Conservation (phyloP, 163 green algal genomes). For the Chlorella variabilis region DNA sequence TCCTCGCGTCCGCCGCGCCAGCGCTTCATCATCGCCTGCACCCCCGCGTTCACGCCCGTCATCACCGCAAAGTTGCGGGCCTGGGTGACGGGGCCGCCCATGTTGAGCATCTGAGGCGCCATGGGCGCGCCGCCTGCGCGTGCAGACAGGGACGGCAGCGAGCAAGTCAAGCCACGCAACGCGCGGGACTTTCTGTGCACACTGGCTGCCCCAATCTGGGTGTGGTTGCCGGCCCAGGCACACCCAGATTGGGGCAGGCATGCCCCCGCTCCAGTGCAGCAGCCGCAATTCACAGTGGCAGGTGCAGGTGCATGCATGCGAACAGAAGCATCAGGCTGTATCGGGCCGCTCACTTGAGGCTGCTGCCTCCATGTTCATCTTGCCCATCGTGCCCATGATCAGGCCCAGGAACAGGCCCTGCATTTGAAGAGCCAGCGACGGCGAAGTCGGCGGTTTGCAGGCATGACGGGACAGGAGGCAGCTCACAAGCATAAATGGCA, state of each 20-base stretch:
- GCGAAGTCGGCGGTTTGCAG: no score
- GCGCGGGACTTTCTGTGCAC: no score
- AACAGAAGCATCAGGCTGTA: neutral
- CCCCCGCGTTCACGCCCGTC: constrained; percentile 89
- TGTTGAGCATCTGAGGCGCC: constrained; percentile 43
- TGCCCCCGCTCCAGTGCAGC: no score
- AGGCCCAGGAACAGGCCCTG: constrained; percentile 65
- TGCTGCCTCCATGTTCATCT: constrained; percentile 49
- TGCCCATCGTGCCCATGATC: constrained; percentile 67
- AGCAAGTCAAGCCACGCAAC: neutral
- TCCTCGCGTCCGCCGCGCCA: constrained; percentile 82
- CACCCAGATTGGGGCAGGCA: no score
- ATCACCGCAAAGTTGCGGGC: constrained; percentile 96
- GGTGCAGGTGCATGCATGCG: neutral
- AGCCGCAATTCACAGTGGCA: no score
- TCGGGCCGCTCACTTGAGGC: constrained; percentile 46
- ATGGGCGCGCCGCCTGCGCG: constrained; percentile 1
- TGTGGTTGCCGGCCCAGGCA: no score
- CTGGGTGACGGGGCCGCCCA: constrained; percentile 62
- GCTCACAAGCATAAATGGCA: neutral
- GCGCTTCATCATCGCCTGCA: constrained; percentile 84
- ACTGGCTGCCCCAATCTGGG: no score
- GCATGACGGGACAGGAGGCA: no score
- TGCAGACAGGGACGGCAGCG: neutral
- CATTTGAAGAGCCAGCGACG: no score